A percentile compares a stretch with the other conserved stretches of the same genome.
Evolutionary conservation across 805 yeast species (phyloP).

Genomic region (Saccharomyces eubayanus): DNA sequence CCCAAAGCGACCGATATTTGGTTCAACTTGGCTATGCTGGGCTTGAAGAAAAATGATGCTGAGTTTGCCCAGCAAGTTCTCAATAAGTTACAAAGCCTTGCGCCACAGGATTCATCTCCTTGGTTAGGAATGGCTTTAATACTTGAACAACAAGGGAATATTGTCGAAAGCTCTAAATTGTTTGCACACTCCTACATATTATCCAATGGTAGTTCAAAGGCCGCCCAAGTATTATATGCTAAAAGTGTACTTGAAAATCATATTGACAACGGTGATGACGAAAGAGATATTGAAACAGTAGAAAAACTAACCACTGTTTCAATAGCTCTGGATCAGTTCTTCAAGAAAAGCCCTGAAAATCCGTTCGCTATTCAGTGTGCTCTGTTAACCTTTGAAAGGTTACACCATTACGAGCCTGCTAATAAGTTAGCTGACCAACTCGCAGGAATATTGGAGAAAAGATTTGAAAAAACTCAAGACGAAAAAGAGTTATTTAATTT

Average conservation of each 20-base stretch:
- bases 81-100: slow-evolving; percentile 64
- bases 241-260: slow-evolving; percentile 43
- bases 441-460: slow-evolving; percentile 41
- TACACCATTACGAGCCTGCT: slow-evolving; percentile 54
- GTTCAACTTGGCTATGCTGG: slow-evolving; percentile 76
- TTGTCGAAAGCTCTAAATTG: slow-evolving; percentile 42
- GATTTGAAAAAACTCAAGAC: slow-evolving; percentile 50
- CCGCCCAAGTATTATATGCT: slow-evolving; percentile 69
- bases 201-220: slow-evolving; percentile 63
- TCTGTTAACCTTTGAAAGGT: slow-evolving; percentile 55
- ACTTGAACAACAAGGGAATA: slow-evolving; percentile 43
- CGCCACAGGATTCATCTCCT: slow-evolving; percentile 65
- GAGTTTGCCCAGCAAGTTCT: slow-evolving; percentile 69
- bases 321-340: slow-evolving; percentile 55
- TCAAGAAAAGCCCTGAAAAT: slow-evolving; percentile 55
- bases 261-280: slow-evolving; percentile 37
- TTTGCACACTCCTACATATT: slow-evolving; percentile 73
- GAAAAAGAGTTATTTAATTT: slow-evolving; percentile 40
- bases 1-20: slow-evolving; percentile 62
- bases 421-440: slow-evolving; percentile 39
- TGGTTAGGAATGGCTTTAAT: slow-evolving; percentile 85
- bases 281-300: slow-evolving; percentile 47
- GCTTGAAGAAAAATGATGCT: slow-evolving; percentile 56
- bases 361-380: slow-evolving; percentile 48
- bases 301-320: slow-evolving; percentile 63